Percentiles rank a stretch among this genome's conserved stretches.
phyloP scores from a whole-genome alignment of 345 rosid genomes.

The Citrus sp. region DNA sequence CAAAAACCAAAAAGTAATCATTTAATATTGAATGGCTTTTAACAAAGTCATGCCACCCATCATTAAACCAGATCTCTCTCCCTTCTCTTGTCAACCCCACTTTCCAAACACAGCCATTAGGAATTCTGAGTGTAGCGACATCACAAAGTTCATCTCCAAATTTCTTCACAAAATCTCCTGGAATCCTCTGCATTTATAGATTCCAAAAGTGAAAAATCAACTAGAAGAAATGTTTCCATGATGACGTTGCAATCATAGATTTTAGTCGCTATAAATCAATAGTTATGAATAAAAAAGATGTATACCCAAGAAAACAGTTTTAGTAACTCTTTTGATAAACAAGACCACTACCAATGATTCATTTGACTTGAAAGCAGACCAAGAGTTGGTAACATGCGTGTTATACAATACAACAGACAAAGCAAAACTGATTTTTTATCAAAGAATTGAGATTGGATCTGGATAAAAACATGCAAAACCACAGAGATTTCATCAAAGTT shows the following conservation, averaged over 20 bases:
- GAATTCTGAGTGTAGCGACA: constrained; percentile 20
- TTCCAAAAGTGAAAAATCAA: background rate
- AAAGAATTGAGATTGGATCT: background rate
- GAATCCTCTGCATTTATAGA: constrained; percentile 31
- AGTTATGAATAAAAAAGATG: background rate
- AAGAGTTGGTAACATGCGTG: background rate
- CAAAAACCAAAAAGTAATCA: constrained; percentile 34
- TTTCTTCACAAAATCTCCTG: constrained; percentile 30
- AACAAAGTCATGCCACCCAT: constrained; percentile 36
- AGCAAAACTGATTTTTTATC: background rate
- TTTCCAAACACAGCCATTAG: constrained; percentile 36
- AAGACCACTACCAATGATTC: background rate
- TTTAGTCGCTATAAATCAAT: background rate
- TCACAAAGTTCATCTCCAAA: constrained; percentile 31
- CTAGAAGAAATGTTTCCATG: too few relatives aligned
- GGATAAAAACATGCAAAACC: background rate
- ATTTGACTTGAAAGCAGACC: background rate
- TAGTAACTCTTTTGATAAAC: background rate
- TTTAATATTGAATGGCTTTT: constrained; percentile 25
- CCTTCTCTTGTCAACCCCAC: constrained; percentile 25
- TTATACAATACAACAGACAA: background rate
- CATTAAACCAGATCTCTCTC: constrained; percentile 35
- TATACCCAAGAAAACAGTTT: background rate
- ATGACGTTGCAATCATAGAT: too few relatives aligned
- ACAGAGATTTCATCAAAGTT: background rate